These are phyloP conservation scores for Candida boidinii DNA, from an alignment of 805 yeast species.

Conservation along the genomic window DNA sequence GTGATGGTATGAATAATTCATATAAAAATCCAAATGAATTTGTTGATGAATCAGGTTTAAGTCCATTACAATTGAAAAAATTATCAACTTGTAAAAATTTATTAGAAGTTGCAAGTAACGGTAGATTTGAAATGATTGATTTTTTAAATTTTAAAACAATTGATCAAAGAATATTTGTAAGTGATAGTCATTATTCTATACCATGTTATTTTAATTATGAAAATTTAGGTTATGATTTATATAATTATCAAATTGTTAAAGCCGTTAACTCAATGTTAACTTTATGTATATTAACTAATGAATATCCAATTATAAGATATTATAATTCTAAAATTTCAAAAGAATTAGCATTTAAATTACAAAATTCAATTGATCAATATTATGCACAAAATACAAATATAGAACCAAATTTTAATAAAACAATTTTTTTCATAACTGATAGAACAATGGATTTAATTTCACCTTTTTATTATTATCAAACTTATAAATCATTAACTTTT, in stretches of 20 bases:
- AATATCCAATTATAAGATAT: conserved; percentile 79
- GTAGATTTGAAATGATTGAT: conserved; percentile 22
- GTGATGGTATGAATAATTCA: too few species aligned
- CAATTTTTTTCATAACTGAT: conserved; percentile 71
- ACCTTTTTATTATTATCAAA: conserved; percentile 82
- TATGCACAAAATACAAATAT: conserved; percentile 61
- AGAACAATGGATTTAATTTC: conserved; percentile 77
- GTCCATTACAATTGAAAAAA: too few species aligned
- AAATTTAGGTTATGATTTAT: conserved; percentile 50
- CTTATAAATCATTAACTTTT: conserved; percentile 86
- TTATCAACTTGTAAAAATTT: too few species aligned
- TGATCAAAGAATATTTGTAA: conserved; percentile 65
- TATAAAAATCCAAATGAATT: too few species aligned
- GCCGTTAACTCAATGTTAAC: conserved; percentile 63
- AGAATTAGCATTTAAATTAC: conserved; percentile 62
- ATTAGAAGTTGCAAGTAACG: too few species aligned
- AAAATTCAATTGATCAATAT: conserved; percentile 63
- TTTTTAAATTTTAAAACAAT: conserved; percentile 49
- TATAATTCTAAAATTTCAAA: conserved; percentile 46
- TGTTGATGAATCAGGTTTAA: too few species aligned
- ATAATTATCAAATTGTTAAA: conserved; percentile 44
- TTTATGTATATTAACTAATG: conserved; percentile 72
- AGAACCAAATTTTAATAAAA: conserved; percentile 39
- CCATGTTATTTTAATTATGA: conserved; percentile 72
- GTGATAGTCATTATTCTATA: conserved; percentile 52